Evolutionary conservation across 768 basidiomycete genomes (phyloP), one percentile per base, ranked within the genome.

Genomic region (Gelatoporia subvermispora): DNA sequence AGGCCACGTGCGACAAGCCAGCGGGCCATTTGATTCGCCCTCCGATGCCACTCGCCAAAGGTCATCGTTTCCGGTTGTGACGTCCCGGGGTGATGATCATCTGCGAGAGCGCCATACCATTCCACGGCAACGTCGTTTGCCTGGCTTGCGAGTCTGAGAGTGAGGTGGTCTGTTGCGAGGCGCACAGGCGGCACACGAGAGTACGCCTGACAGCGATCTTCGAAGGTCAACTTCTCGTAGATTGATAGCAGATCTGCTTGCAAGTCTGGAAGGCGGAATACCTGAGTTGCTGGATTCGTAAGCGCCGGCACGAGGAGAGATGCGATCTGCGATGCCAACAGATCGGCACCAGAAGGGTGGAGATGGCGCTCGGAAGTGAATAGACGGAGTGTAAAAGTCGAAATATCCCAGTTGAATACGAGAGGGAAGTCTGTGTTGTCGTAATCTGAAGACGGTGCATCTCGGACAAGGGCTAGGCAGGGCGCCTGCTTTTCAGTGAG

Each of bases 21-120:
- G 10, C 63, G 70, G 8, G 72, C 74, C 1, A 75, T 50, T 53
- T 66, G 65, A 51, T 76, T 75, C 10, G 72, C 64, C 28, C 51
- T 57, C 16, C 44, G 52, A 43, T 75, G 58, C 21, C 75, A 59
- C 37, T 70, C 65, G 34, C 35, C 25, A 52, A 75, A 76, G 2
- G 71, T 64, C 41, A 56, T 51, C 7, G 28, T 43, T 22, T 55
- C 54, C 21, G 50, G 37, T 8, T 21, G n/a, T 36, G 38, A 51
- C 21, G 39, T 31, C 11, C 41, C 25, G 18, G 25, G 31, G 7
- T 50, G 50, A 9, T n/a, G 24, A 21, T 55, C 54, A 8, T 47
- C 48, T 4, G 54, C 51, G 11, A 55, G 18, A 37, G 51, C 50
- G 5, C 38, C 50, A 39, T 49, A 55, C 54, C 54, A 55, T 20